Percentiles rank a stretch among this genome's conserved stretches.
These are phyloP conservation scores for Penicillium freii DNA, from an alignment of 2,329 filamentous ascomycete genomes.

Conservation along the genomic window DNA sequence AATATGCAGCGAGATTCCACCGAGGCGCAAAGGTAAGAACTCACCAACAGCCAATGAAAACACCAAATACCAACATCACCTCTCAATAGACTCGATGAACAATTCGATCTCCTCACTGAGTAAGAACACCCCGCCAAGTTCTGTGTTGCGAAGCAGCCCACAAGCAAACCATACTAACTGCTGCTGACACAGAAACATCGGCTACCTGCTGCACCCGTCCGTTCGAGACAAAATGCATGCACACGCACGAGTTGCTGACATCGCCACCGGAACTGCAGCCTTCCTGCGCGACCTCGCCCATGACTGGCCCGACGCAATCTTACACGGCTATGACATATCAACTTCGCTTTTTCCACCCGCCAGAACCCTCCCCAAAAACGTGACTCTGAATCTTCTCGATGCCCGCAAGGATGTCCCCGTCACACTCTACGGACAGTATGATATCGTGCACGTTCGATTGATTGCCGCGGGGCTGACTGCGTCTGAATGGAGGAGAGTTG, in stretches of 20 bases:
- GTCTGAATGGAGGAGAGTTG: not conserved
- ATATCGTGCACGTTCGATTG: constrained; percentile 24
- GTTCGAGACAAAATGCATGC: constrained; percentile 1
- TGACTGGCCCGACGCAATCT: constrained; percentile 7
- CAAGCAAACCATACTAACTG: not conserved
- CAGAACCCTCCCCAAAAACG: constrained; percentile 13
- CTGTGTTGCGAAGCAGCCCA: not conserved
- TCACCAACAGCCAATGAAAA: not conserved
- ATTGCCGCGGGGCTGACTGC: not conserved
- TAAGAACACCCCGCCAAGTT: not conserved
- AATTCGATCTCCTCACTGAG: constrained; percentile 3
- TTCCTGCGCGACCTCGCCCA: constrained; percentile 14
- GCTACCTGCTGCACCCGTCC: constrained; percentile 13
- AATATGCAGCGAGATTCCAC: constrained; percentile 9
- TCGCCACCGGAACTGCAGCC: constrained; percentile 22
- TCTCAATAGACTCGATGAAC: constrained; percentile 2
- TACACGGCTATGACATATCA: constrained; percentile 21
- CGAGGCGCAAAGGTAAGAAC: constrained; percentile 6
- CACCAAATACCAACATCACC: not conserved
- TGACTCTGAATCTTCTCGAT: constrained; percentile 16
- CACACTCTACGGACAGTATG: constrained; percentile 21
- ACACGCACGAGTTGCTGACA: constrained; percentile 18
- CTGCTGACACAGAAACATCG: constrained; percentile 8
- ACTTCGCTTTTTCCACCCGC: constrained; percentile 7
- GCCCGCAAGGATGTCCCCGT: constrained; percentile 12